A percentile compares a stretch with the other conserved stretches of the same genome.
Conservation (phyloP, 139 green algal species). For the Edaphochlamys debaryana region DNA sequence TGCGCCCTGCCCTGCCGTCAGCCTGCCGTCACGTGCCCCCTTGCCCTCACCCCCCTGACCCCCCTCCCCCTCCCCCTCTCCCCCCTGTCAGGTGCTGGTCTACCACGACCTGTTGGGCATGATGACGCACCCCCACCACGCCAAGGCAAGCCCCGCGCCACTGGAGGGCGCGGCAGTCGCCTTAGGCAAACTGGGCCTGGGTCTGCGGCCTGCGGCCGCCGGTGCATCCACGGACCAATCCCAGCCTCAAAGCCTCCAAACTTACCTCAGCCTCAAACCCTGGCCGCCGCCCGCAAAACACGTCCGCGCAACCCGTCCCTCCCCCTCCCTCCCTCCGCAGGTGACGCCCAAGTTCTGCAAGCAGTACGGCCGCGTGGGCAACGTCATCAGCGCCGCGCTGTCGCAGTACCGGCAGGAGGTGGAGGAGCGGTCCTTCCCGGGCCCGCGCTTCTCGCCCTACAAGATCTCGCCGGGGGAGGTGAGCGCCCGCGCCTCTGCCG, state of each 20-base stretch:
- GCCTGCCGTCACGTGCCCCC: too few species aligned
- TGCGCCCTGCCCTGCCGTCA: too few species aligned
- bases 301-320: not conserved
- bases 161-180: too few species aligned
- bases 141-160: too few species aligned
- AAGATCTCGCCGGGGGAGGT: slow-evolving; percentile 66
- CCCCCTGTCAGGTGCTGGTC: slow-evolving; percentile 89
- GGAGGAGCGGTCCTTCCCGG: slow-evolving; percentile 73
- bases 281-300: too few species aligned
- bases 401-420: slow-evolving; percentile 86
- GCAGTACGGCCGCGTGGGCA: slow-evolving; percentile 89
- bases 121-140: slow-evolving; percentile 97
- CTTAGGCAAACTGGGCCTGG: too few species aligned
- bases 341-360: slow-evolving; percentile 99
- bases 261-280: too few species aligned
- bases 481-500: not conserved
- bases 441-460: slow-evolving; percentile 85
- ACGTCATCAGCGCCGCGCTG: slow-evolving; percentile 79
- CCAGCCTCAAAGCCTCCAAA: too few species aligned
- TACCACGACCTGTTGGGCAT: slow-evolving; percentile 99
- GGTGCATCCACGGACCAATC: too few species aligned
- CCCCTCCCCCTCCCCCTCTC: not conserved
- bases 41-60: not conserved
- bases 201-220: too few species aligned
- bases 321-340: not conserved